These are phyloP conservation scores for Conticribra guillardii DNA, from an alignment of 108 stramenopile genomes.

Conservation along the genomic window DNA sequence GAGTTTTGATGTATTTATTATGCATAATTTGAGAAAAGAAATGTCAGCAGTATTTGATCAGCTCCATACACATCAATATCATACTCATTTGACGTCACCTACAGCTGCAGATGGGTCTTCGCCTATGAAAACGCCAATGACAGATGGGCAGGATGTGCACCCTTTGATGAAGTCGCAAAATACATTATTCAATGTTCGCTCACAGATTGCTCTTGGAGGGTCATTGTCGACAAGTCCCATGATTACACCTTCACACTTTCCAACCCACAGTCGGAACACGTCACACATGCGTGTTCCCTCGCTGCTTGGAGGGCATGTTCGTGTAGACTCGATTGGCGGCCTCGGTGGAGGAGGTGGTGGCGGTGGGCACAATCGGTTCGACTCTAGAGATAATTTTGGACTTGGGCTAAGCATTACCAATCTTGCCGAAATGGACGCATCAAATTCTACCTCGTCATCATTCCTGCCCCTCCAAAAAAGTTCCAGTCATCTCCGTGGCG, in stretches of 20 bases:
- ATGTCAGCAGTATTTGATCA: conserved; percentile 44
- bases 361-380: conserved; percentile 18
- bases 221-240: conserved; percentile 38
- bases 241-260: conserved; percentile 12
- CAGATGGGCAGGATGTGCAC: too few species aligned
- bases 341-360: conserved; percentile 4
- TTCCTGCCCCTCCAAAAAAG: conserved; percentile 28
- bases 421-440: conserved; percentile 11
- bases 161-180: not conserved
- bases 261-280: not conserved
- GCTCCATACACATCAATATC: too few species aligned
- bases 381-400: conserved; percentile 22
- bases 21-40: conserved; percentile 51
- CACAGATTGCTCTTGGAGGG: conserved; percentile 18
- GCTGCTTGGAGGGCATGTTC: conserved; percentile 33
- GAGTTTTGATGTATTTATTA: conserved; percentile 56
- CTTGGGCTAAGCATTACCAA: conserved; percentile 36
- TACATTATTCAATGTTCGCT: not conserved
- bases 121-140: too few species aligned
- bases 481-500: not conserved
- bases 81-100: too few species aligned
- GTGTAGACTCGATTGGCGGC: conserved; percentile 17
- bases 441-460: conserved; percentile 24
- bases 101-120: too few species aligned
- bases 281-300: conserved; percentile 33